Base-by-base conservation (phyloP, 225 moss, liverwort and hornwort genomes). In the Asterella californica region DNA sequence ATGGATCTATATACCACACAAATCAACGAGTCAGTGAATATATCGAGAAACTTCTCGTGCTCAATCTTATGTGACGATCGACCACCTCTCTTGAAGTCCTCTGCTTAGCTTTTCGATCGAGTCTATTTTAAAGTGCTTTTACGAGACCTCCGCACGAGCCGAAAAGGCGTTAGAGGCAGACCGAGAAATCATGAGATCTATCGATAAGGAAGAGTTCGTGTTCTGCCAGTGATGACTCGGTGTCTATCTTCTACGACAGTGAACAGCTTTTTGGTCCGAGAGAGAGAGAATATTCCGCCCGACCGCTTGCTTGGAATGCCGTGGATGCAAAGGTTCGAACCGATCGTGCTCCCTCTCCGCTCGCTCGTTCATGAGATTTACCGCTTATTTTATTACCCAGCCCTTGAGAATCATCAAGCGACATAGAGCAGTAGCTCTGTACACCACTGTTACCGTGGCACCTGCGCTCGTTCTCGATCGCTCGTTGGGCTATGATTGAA, bases 221-320 rank as follows among this genome's bases (percentile, higher is more conserved):
- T 25, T 71, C 25, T 10, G 19, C 24, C 24, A 27, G 24, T 27
- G 33, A 53, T 74, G 50, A 74, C 17, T 74, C 74, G 53, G 12
- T 70, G 27, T 33, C 74, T 74, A 74, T 74, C 74, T 74, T 4
- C 32, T 32, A 18, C 52, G n/a, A 74, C 74, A 74, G 74, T 30
- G 64, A n/a, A 53, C 27, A 21, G n/a, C 17, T n/a, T 72, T 48
- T 49, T 21, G 0, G 21, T 17, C 22, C 38, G 69, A 19, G 69
- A 42, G 42, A 42, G 70, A 14, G 27, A 49, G 72, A 72, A 72
- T 72, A 72, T 72, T 72, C 72, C 21, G 49, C 72, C n/a, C 50
- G 72, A 47, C 46, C 72, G 11, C 18, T 72, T 24, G 11, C 37
- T 14, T 42, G 69, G 10, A 42, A 1, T 6, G 46, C 70, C 46